Percentiles rank a stretch among this genome's conserved stretches.
Evolutionary conservation across 352 stramenopile species (phyloP).

Genomic region (Pythium dissotocum): DNA sequence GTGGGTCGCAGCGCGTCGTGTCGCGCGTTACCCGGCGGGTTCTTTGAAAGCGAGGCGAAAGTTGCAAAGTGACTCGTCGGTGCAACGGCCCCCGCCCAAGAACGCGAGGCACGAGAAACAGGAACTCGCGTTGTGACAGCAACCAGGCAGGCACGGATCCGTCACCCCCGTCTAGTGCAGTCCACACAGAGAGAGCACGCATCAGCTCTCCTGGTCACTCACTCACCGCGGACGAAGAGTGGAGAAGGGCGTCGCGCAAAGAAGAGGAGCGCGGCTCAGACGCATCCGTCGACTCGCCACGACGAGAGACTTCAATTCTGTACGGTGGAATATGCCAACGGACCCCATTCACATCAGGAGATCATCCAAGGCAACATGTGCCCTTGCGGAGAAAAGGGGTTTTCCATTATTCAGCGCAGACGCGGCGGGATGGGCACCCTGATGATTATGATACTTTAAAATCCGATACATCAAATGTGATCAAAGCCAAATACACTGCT

Average conservation of each 20-base stretch:
- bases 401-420: constrained; percentile 31
- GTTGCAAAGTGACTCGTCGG: constrained; percentile 33
- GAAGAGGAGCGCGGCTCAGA: constrained; percentile 19
- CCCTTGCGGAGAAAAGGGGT: constrained; percentile 17
- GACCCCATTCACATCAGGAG: not conserved
- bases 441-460: not conserved
- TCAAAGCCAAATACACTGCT: too few relatives aligned
- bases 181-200: not conserved
- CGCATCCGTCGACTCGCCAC: constrained; percentile 13
- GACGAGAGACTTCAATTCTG: constrained; percentile 1
- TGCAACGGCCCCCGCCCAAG: constrained; percentile 8
- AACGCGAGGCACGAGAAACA: not conserved
- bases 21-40: constrained; percentile 13
- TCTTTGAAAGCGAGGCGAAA: constrained; percentile 39
- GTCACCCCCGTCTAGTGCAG: not conserved
- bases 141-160: not conserved
- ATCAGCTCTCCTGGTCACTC: not conserved
- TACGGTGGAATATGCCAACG: not conserved
- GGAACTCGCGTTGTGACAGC: not conserved
- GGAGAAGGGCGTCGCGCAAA: constrained; percentile 3
- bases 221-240: not conserved
- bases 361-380: constrained; percentile 7
- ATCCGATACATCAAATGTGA: not conserved
- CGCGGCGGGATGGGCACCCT: not conserved
- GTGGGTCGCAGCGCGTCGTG: constrained; percentile 9